Base-by-base conservation (phyloP, 1,139 yeast species). In the Barnettozyma hawaiiensis region DNA sequence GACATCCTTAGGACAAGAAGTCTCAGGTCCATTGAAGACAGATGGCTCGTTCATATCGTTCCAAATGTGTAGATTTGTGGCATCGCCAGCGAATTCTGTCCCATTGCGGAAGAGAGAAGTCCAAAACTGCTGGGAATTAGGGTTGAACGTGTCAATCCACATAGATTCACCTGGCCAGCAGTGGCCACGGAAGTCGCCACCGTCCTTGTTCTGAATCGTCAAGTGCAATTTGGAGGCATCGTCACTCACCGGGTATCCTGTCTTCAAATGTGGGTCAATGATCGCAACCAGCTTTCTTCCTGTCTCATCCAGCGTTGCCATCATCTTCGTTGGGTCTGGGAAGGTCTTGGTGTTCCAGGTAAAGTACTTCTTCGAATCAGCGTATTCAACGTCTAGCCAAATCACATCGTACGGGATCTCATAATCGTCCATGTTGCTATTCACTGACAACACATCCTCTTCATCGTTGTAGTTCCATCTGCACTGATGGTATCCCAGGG, bases 41-140 rank as follows among this genome's bases (percentile, higher is more conserved):
- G 97, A 86, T 0, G 97, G 97, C 63, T 92, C 99, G 63, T 85
- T 87, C 99, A 92, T 92, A 62, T 94, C 98, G 62, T 92, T 94
- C 99, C 99, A 92, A 24, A 94, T 67, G 56, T 83, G 84, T 42
- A 89, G 61, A 57, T 92, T 92, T 7, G 58, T 53, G 7, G 70
- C 62, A 21, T 78, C 69, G 28, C 71, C 66, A 0, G 81, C 79
- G 46, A 84, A 76, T 5, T 54, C 52, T 1, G 71, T 61, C 8
- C 70, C 71, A 35, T 65, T 64, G 11, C 51, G 57, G 50, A 71
- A 76, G 47, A 73, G 64, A 4, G 57, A 49, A 37, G 63, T 62
- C 97, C 97, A 92, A 50, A 72, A 73, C 7, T 58, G 58, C 43
- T 69, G 75, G 1, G 86, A 75, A 2, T 66, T 59, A 1, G 94